Percentiles rank a stretch among this genome's conserved stretches.
These are phyloP conservation scores for Kodamaea neixiangensis DNA, from an alignment of 805 yeast genomes.

Conservation along the genomic window DNA sequence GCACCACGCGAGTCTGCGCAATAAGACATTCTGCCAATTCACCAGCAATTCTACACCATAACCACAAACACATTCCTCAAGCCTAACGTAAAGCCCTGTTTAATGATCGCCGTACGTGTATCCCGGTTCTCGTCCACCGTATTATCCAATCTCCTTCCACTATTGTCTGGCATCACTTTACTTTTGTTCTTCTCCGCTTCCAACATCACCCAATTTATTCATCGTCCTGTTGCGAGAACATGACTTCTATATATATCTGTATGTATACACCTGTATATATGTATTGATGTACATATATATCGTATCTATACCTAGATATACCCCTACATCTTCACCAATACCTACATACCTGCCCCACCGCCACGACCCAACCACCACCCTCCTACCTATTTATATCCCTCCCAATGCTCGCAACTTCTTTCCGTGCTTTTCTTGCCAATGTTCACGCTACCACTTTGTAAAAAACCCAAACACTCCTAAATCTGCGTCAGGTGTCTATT, in stretches of 20 bases:
- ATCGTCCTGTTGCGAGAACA: no score
- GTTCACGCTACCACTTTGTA: background rate
- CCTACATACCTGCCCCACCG: background rate
- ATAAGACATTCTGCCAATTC: no score
- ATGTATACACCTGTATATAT: no score
- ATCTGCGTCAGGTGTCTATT: constrained; percentile 3
- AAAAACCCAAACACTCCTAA: constrained; percentile 2
- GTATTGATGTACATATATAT: no score
- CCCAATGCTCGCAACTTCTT: constrained; percentile 2
- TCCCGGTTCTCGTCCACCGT: background rate
- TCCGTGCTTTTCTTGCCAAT: background rate
- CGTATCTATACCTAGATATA: no score
- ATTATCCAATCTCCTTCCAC: no score
- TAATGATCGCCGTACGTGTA: background rate
- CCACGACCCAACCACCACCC: background rate
- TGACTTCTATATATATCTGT: no score
- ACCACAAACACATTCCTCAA: background rate
- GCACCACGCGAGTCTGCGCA: no score
- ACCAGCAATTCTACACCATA: background rate
- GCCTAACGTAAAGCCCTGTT: background rate
- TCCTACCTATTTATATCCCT: background rate
- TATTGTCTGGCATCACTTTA: no score
- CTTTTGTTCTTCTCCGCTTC: no score
- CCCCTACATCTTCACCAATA: background rate
- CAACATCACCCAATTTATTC: no score